Conservation (phyloP, 495 filamentous ascomycete species). For the Clohesyomyces aquaticus region DNA sequence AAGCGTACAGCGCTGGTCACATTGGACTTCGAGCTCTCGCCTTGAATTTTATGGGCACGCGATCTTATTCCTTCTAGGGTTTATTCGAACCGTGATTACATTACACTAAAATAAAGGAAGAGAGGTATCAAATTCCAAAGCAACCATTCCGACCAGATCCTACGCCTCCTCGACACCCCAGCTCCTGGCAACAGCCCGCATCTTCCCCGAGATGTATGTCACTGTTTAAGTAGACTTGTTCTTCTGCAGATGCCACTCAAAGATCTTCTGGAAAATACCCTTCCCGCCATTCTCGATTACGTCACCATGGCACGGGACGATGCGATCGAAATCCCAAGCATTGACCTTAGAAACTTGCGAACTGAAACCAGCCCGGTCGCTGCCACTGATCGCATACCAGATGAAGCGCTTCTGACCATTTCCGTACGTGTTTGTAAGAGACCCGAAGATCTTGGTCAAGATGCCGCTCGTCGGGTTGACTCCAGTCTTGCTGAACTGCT, state of each 20-base stretch:
- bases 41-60: no score
- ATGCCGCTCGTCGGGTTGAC: constrained; percentile 59
- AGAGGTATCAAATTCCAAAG: no score
- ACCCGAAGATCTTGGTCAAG: constrained; percentile 64
- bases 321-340: constrained; percentile 81
- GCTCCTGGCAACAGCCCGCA: no score
- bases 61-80: no score
- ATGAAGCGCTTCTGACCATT: constrained; percentile 77
- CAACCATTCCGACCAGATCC: no score
- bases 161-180: no score
- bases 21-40: no score
- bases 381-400: constrained; percentile 73
- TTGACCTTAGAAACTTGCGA: constrained; percentile 69
- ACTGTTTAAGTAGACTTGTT: no score
- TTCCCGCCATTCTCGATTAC: constrained; percentile 77
- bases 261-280: constrained; percentile 76
- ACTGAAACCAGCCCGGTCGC: constrained; percentile 69
- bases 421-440: constrained; percentile 64
- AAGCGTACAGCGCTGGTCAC: not conserved
- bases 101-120: not conserved
- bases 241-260: constrained; percentile 77
- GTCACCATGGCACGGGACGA: constrained; percentile 95
- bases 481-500: constrained; percentile 77
- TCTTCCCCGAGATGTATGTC: not conserved
- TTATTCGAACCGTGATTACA: not conserved